Evolutionary conservation across 495 filamentous ascomycete species (phyloP).

Genomic region (Trichoderma erinaceum): DNA sequence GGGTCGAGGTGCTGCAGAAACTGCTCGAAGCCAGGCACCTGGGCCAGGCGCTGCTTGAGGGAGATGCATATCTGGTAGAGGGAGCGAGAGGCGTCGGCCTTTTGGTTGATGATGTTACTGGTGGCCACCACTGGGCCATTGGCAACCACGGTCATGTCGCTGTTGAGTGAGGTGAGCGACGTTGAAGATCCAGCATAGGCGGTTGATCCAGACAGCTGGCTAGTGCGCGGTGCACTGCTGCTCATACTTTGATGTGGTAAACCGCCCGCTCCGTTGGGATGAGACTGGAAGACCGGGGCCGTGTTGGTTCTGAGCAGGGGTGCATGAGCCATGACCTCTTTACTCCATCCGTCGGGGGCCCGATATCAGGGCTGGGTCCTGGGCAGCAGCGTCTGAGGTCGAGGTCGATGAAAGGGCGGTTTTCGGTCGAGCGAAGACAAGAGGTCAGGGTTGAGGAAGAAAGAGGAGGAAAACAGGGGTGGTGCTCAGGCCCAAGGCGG

Average conservation of each 20-base stretch:
- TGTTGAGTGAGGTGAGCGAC: constrained; percentile 44
- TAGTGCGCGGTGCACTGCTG: constrained; percentile 43
- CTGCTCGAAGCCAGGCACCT: constrained; percentile 74
- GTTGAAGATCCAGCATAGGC: constrained; percentile 39
- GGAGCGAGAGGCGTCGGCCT: constrained; percentile 77
- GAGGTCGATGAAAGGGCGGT: not conserved
- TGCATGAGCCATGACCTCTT: constrained; percentile 44
- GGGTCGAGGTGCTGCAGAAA: constrained; percentile 59
- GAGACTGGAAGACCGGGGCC: constrained; percentile 39
- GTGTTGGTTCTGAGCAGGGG: constrained; percentile 48
- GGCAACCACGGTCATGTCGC: constrained; percentile 32
- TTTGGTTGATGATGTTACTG: constrained; percentile 91
- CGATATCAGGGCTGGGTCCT: not conserved
- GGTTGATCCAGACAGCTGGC: constrained; percentile 49
- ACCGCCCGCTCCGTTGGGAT: constrained; percentile 25
- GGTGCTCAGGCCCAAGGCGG: constrained; percentile 6
- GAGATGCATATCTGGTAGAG: constrained; percentile 92
- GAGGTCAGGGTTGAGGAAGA: not conserved
- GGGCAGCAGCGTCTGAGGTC: not conserved
- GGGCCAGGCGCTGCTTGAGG: constrained; percentile 68
- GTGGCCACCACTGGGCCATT: constrained; percentile 62
- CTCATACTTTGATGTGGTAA: constrained; percentile 34
- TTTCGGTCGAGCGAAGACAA: not conserved
- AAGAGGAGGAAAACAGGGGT: not conserved
- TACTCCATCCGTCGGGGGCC: constrained; percentile 31